Base-by-base conservation (phyloP, 768 basidiomycete species). In the Calvatia gigantea region DNA sequence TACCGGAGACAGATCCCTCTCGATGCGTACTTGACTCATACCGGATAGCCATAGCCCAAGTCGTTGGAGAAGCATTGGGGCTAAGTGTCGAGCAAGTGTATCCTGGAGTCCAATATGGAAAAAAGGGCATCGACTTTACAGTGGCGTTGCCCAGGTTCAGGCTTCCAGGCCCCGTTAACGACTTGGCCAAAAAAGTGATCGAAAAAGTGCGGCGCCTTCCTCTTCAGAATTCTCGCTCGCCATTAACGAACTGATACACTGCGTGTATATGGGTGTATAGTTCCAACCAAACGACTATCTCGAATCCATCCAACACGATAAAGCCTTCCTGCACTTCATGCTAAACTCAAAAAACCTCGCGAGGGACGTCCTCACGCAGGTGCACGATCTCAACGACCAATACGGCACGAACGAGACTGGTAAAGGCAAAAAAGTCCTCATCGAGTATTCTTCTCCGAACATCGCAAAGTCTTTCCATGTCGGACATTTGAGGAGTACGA, bases 381-480 rank as follows among this genome's bases (percentile, higher is more conserved):
- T 94, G 33, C 83, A 91, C 67, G 64, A 74, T n/a, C 79, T 86
- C 64, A 6, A 82, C 4, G 47, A 52, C 1, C 4, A 86, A 37
- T 99, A 94, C 64, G 96, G 96, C n/a, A 79, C 83, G 2, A 95
- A 93, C 68, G 74, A 75, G 27, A 73, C 76, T 2, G 93, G 91
- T 4, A 75, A 79, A 42, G 94, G 94, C 9, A 94, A 97, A 73
- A 91, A 83, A 47, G 73, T 90, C 58, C 69, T 96, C 61, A 80
- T 96, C 64, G 96, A 98, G 70, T 98, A 91, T 71, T 97, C 94
- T 1, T 92, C 91, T 2, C 95, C 95, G 14, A 98, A 99, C 67
- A 98, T 98, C 62, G 96, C 96, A 17, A 99, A 99, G 69, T 88
- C 89, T 4, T 98, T 98, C 83, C 96, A 99, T 63, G 94, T 97